Evolutionary conservation across 768 basidiomycete species (phyloP).

Genomic region (Leccinum aurantiacum): DNA sequence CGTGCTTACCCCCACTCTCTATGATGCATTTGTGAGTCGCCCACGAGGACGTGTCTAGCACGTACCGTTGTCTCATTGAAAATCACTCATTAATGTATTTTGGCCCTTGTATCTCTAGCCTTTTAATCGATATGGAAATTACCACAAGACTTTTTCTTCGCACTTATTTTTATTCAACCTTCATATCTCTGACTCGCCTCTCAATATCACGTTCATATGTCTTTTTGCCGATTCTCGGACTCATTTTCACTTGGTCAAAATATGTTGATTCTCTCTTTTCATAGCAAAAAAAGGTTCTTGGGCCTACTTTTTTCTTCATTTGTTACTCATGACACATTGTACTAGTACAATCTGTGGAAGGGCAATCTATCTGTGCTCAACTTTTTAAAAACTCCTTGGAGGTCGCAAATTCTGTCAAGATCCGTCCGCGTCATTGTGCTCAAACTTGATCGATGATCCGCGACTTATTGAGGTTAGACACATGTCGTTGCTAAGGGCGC

Average conservation of each 20-base stretch:
- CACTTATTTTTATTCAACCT: not conserved
- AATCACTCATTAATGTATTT: conserved; percentile 6
- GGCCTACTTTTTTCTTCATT: not conserved
- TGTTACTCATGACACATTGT: conserved; percentile 1
- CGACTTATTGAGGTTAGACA: not conserved
- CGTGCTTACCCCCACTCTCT: not conserved
- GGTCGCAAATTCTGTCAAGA: not conserved
- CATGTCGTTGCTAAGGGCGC: too few species aligned
- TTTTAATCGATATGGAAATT: not conserved
- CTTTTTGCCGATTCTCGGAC: not conserved
- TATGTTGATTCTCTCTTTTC: not conserved
- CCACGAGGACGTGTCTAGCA: not conserved
- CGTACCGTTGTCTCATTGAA: not conserved
- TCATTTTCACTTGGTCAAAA: not conserved
- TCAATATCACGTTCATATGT: not conserved
- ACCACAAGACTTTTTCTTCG: not conserved
- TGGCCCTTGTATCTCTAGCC: conserved; percentile 18
- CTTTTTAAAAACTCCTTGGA: not conserved
- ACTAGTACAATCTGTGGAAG: not conserved
- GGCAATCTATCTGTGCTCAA: not conserved
- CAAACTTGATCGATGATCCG: not conserved
- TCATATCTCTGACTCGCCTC: not conserved
- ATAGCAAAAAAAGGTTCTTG: not conserved
- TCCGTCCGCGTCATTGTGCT: not conserved
- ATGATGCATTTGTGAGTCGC: conserved; percentile 22